Base-by-base conservation (phyloP, 208 protist genomes). In the Leishmania turanica region DNA sequence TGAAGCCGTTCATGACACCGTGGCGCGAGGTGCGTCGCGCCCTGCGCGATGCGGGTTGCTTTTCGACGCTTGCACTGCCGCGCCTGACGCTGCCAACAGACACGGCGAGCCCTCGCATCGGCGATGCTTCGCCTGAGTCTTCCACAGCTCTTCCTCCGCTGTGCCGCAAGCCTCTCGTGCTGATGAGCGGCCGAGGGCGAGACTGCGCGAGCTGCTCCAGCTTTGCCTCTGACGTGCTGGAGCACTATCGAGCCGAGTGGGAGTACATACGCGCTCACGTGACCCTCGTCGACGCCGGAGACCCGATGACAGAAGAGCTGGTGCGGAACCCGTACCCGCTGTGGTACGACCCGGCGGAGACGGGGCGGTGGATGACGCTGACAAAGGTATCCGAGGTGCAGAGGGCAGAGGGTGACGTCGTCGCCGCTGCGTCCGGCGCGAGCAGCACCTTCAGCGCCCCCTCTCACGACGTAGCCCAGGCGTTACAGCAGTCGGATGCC, bases 221-320 rank as follows among this genome's bases (percentile, higher is more conserved):
- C 69, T 79, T 86, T 34, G 54, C 72, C 45, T 40, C 13, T 9
- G 78, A 77, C 34, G 77, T 82, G 45, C 72, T 80, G 66, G n/a
- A 65, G 19, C 37, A 73, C 72, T 86, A 79, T 64, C 81, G 76
- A 31, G 88, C 87, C 13, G 90, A 94, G 78, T 90, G 89, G 84
- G 68, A 77, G 54, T 86, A 86, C 58, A 85, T 94, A 37, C 84
- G 79, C 60, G 80, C 84, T 65, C 82, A 91, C 71, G 87, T 90
- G 66, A 93, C 88, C 24, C 82, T 93, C 64, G 90, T 93, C 56
- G 83, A 85, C 80, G 82, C 82, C 6, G 83, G 88, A 68, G 79
- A 85, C 21, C 80, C 83, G 40, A 80, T 89, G 79, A 54, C 77
- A 66, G 83, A 87, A n/a, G 71, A 84, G 68, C 79, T 88, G 31